Evolutionary conservation across 2,329 filamentous ascomycete species (phyloP), one percentile per base, ranked within the genome.

Genomic region (Cladosporium sp.): DNA sequence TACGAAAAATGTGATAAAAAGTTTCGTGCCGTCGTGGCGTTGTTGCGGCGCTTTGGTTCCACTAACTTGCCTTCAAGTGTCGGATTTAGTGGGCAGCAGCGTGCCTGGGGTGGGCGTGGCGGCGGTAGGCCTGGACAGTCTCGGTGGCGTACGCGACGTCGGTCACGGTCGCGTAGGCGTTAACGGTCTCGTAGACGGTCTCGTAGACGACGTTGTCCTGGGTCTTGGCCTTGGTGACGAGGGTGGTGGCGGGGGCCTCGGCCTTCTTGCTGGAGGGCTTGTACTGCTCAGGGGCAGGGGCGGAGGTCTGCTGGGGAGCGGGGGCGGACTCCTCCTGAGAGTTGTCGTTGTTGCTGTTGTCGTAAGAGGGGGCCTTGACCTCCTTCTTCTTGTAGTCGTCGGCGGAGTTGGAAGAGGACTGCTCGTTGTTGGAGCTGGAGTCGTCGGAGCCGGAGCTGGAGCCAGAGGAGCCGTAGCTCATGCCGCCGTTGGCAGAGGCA

Each of bases 111-210:
- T 49, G 38, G 15, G 30, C 47, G 47, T 50, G 39, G 32, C 47
- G 39, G 40, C 39, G 41, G 47, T 50, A 43, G 49, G 63, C 62
- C 7, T 65, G 67, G 44, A 69, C 61, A 11, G 64, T 59, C 44
- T 70, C 69, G n/a, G 68, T 67, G 6, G 66, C 68, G 54, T 69
- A 67, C 50, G 69, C 68, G 0, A 66, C 66, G 55, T 68, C 66
- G 54, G 56, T 63, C 27, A 53, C 61, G 12, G 61, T 59, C 51
- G 62, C 61, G 13, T 65, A 60, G 19, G 30, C 49, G 36, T 44
- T 34, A 29, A 47, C 49, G 36, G 48, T 51, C 36, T 39, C 15
- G 48, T 38, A 44, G 36, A 40, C 48, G 43, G 49, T 51, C 49
- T 48, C 17, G 45, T 41, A 41, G 19, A 45, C 49, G 30, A 43